Conservation (phyloP, 2,329 filamentous ascomycete species). For the Trichoderma endophyticum region DNA sequence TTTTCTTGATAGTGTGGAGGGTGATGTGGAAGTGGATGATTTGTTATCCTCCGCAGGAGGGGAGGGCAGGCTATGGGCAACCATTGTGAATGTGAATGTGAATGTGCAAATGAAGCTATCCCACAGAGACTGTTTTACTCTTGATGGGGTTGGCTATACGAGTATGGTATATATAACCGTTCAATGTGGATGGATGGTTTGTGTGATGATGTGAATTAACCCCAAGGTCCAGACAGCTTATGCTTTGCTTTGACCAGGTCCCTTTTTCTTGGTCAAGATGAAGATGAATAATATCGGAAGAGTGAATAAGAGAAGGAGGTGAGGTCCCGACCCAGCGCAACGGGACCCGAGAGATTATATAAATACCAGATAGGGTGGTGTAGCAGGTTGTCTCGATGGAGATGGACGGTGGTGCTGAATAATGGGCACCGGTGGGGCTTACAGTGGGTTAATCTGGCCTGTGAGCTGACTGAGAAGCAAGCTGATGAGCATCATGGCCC, state of each 20-base stretch:
- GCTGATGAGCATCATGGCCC: not conserved
- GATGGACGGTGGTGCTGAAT: not conserved
- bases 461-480: conserved; percentile 8
- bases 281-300: not conserved
- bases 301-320: not conserved
- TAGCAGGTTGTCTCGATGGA: not conserved
- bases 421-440: not conserved
- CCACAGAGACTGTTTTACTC: not conserved
- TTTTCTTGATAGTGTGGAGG: conserved; percentile 34
- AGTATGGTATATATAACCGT: not conserved
- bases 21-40: conserved; percentile 28
- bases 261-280: not conserved
- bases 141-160: not conserved
- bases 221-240: not conserved
- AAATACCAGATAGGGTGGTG: not conserved
- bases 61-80: conserved; percentile 47
- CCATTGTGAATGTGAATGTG: conserved; percentile 39
- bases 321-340: not conserved
- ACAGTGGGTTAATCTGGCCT: not conserved
- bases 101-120: not conserved
- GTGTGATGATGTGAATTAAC: not conserved
- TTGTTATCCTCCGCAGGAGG: conserved; percentile 50
- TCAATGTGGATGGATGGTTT: not conserved
- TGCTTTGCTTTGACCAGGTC: not conserved
- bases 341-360: conserved; percentile 15